A percentile compares a stretch with the other conserved stretches of the same genome.
Conservation (phyloP, 2,329 filamentous ascomycete genomes). For the Nemania diffusa region DNA sequence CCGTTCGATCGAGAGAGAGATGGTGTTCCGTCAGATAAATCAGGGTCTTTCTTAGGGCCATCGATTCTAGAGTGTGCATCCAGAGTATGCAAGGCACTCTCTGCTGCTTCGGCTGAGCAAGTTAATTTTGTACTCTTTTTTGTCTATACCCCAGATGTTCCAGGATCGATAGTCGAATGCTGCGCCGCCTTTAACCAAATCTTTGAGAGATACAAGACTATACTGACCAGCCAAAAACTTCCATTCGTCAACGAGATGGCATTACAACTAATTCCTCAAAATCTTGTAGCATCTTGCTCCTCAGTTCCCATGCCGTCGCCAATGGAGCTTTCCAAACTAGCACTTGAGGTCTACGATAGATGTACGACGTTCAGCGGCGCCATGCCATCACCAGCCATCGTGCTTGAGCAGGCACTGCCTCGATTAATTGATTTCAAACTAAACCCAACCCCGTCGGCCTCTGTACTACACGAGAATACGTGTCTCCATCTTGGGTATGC, state of each 20-base stretch:
- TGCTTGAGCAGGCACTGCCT: slow-evolving; percentile 76
- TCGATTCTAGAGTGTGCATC: slow-evolving; percentile 61
- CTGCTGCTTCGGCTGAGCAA: slow-evolving; percentile 55
- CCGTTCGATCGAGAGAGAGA: slow-evolving; percentile 61
- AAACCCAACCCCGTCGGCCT: slow-evolving; percentile 72
- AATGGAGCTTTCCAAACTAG: slow-evolving; percentile 69
- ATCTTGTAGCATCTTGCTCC: slow-evolving; percentile 71
- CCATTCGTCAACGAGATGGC: slow-evolving; percentile 72
- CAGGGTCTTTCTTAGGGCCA: slow-evolving; percentile 57
- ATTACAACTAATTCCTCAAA: slow-evolving; percentile 77
- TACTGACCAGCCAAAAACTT: slow-evolving; percentile 60
- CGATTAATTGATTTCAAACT: slow-evolving; percentile 81
- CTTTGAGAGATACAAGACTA: slow-evolving; percentile 70
- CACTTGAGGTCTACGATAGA: slow-evolving; percentile 81
- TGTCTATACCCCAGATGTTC: slow-evolving; percentile 73
- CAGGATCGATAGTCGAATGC: slow-evolving; percentile 72
- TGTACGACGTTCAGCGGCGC: slow-evolving; percentile 69
- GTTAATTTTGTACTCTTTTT: slow-evolving; percentile 81
- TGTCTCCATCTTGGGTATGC: slow-evolving; percentile 85
- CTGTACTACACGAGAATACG: slow-evolving; percentile 80
- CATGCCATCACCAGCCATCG: slow-evolving; percentile 74
- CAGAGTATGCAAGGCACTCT: slow-evolving; percentile 59
- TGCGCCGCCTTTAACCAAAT: slow-evolving; percentile 79
- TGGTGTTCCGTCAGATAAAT: slow-evolving; percentile 53
- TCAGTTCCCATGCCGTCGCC: slow-evolving; percentile 71